These are phyloP conservation scores for Xeromyces bisporus DNA, from an alignment of 495 filamentous ascomycete genomes.

Conservation along the genomic window DNA sequence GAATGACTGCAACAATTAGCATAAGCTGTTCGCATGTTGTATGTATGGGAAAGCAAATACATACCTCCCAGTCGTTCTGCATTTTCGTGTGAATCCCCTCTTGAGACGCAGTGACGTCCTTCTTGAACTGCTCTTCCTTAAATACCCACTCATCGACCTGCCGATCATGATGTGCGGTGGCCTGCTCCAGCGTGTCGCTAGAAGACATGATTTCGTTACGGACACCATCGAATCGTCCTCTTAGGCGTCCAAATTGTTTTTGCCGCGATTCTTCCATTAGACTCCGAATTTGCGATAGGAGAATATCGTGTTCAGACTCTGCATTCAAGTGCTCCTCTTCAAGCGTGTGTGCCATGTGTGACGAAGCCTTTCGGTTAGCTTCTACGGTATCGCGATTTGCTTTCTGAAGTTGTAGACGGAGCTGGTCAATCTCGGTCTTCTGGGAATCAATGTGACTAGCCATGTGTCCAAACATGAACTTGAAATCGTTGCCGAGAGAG, in stretches of 20 bases:
- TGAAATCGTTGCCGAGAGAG: conserved; percentile 78
- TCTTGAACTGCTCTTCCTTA: conserved; percentile 49
- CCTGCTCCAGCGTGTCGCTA: conserved; percentile 42
- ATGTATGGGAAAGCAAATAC: conserved; percentile 8
- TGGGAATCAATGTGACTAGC: conserved; percentile 58
- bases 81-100: conserved; percentile 66
- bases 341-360: conserved; percentile 51
- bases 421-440: conserved; percentile 52
- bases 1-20: conserved; percentile 38
- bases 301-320: conserved; percentile 50
- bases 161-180: conserved; percentile 44
- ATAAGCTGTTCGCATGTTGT: conserved; percentile 4
- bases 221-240: conserved; percentile 40
- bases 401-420: conserved; percentile 50
- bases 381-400: conserved; percentile 49
- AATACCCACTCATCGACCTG: conserved; percentile 62
- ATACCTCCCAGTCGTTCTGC: conserved; percentile 75
- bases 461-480: conserved; percentile 65
- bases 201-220: conserved; percentile 45
- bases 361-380: conserved; percentile 45
- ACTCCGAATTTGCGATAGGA: conserved; percentile 58
- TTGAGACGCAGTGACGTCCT: conserved; percentile 50
- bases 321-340: conserved; percentile 60
- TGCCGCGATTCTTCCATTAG: conserved; percentile 61
- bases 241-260: conserved; percentile 54